Base-by-base conservation (phyloP, 2,329 filamentous ascomycete genomes). In the Fusarium lyarnte region DNA sequence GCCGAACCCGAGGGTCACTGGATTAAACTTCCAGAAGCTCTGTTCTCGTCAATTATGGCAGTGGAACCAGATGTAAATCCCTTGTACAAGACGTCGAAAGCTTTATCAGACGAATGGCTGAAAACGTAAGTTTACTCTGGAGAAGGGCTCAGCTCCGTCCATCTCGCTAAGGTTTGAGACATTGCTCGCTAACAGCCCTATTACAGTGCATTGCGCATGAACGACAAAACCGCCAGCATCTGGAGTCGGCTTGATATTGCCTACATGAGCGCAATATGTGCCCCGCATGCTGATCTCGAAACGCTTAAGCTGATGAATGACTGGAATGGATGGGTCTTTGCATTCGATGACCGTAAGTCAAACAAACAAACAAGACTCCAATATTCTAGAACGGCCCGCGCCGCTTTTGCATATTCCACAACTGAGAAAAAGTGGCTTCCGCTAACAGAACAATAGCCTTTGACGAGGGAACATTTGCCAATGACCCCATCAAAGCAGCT, bases 281-380 rank as follows among this genome's bases (percentile, higher is more conserved):
- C 65, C 13, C 65, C 65, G 12, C 51, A 68, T n/a, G 64, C 65
- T 35, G 65, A 68, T 51, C 25, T 69, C 12, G 65, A 68, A 42
- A 68, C 65, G 5, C 38, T 68, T 12, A 68, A 68, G 49, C 49
- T 68, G n/a, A 68, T 68, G 65, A 68, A 68, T 27, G 64, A 68
- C 19, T 69, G 65, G 65, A 68, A 68, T 42, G 64, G 65, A 31
- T 68, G 65, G 65, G 65, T 69, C 36, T 68, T 68, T 54, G 65
- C 65, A 5, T 68, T 68, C 42, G 65, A 68, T 16, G 65, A 68
- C 21, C 64, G 63, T 68, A 41, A 68, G 65, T 68, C 19, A 25
- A 29, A 19, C 17, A 10, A 33, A 31, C 49, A n/a, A 46, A 23
- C 58, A 52, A 31, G 35, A 31, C 45, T 23, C 25, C 31, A 11